Conservation (phyloP, 371 early-diverging fungal species). For the Apophysomyces ossiformis region DNA sequence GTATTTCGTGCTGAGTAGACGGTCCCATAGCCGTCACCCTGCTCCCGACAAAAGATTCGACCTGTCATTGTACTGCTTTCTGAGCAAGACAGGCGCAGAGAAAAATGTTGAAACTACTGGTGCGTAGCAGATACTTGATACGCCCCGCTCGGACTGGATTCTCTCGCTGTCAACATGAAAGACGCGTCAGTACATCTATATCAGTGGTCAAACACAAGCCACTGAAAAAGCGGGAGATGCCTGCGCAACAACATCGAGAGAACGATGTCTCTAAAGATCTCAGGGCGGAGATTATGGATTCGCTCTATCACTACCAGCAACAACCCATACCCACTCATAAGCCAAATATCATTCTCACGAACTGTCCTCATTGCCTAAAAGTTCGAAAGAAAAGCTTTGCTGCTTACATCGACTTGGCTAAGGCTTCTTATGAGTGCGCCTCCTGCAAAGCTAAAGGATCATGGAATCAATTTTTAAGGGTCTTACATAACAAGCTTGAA, state of each 20-base stretch:
- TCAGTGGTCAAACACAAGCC: background rate
- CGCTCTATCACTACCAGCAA: slow-evolving; percentile 42
- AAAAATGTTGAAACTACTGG: background rate
- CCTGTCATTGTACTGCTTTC: no score
- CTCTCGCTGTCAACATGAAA: background rate
- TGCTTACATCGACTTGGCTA: slow-evolving; percentile 36
- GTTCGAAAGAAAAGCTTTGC: slow-evolving; percentile 42
- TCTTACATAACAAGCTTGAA: slow-evolving; percentile 12
- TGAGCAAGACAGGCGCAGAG: no score
- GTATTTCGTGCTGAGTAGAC: no score
- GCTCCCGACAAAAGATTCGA: no score
- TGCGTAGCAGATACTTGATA: background rate
- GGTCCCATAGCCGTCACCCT: no score
- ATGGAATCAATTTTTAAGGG: slow-evolving; percentile 15
- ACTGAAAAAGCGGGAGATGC: background rate
- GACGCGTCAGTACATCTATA: background rate
- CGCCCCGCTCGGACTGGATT: background rate
- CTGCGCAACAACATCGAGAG: background rate
- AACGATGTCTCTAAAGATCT: background rate
- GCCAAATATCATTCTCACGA: slow-evolving; percentile 30
- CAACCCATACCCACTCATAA: slow-evolving; percentile 39
- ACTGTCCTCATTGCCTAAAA: slow-evolving; percentile 54
- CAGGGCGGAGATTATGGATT: slow-evolving; percentile 36
- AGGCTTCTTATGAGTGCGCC: slow-evolving; percentile 44
- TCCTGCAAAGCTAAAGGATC: slow-evolving; percentile 18